Percentiles rank a stretch among this genome's conserved stretches.
Evolutionary conservation across 352 stramenopile genomes (phyloP).

Genomic region (Elongisporangium anandrum): DNA sequence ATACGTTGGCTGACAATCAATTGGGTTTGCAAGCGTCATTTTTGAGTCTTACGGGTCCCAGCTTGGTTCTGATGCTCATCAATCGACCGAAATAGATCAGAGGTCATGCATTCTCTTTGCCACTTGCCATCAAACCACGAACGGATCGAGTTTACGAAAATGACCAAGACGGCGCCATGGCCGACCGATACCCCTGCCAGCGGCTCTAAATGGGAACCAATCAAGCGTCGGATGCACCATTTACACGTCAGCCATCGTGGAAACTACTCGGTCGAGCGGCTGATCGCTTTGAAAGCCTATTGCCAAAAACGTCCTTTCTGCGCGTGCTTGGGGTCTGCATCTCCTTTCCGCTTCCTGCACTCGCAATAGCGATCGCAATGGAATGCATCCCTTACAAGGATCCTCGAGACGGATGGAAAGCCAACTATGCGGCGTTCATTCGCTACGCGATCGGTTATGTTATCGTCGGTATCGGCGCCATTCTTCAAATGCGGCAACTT

Average conservation of each 20-base stretch:
- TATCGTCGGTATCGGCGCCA: constrained; percentile 4
- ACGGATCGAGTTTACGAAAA: too few species aligned
- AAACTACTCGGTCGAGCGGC: constrained; percentile 8
- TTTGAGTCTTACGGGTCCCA: too few species aligned
- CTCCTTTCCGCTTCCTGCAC: constrained; percentile 8
- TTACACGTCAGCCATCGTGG: constrained; percentile 8
- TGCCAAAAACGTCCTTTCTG: neutral
- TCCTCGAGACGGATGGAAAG: constrained; percentile 8
- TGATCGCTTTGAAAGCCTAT: constrained; percentile 8
- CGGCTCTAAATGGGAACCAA: neutral
- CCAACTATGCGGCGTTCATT: constrained; percentile 23
- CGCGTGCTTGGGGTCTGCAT: constrained; percentile 3
- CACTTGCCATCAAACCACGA: too few species aligned
- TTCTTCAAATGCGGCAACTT: constrained; percentile 1
- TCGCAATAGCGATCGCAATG: constrained; percentile 7
- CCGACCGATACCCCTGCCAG: too few species aligned
- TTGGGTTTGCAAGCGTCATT: too few species aligned
- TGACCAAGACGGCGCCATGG: too few species aligned
- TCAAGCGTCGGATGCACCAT: neutral
- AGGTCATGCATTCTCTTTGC: too few species aligned
- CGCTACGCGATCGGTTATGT: constrained; percentile 7
- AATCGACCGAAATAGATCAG: too few species aligned
- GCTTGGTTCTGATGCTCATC: too few species aligned
- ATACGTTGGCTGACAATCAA: too few species aligned
- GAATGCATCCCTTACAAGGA: constrained; percentile 17